phyloP scores from a whole-genome alignment of 129 eudicot genomes.

The Logfia minima region DNA sequence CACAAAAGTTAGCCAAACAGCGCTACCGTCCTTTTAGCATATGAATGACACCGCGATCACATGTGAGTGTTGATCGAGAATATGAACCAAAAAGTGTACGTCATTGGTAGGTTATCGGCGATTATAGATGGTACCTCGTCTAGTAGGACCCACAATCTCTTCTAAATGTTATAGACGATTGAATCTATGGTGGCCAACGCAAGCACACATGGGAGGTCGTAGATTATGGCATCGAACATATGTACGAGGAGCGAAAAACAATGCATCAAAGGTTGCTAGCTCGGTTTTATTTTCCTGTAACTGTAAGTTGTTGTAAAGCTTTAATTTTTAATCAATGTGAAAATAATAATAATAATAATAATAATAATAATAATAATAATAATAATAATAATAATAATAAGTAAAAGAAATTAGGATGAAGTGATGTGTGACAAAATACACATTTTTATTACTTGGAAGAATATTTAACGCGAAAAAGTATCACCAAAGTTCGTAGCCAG shows the following conservation, averaged over 20 bases:
- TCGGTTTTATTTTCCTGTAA: no score
- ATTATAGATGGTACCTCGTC: background rate
- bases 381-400: no score
- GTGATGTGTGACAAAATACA: background rate
- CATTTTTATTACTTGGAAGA: background rate
- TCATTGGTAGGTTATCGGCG: background rate
- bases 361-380: no score
- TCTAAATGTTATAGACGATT: background rate
- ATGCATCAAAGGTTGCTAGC: background rate
- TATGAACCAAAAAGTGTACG: background rate
- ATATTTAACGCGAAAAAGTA: no score
- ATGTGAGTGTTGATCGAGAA: background rate
- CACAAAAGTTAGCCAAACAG: background rate
- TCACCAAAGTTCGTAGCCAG: background rate
- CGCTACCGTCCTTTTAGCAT: background rate
- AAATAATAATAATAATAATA: no score
- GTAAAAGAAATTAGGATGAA: background rate
- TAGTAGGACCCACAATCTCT: background rate
- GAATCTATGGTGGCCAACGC: background rate
- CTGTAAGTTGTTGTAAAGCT: no score
- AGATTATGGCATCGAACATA: no score
- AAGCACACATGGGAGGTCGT: no score
- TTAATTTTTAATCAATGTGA: no score
- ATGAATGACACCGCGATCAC: background rate
- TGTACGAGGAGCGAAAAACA: no score